A percentile compares a stretch with the other conserved stretches of the same genome.
Evolutionary conservation across 2,329 filamentous ascomycete species (phyloP).

Genomic region (Pseudogymnoascus sp.): DNA sequence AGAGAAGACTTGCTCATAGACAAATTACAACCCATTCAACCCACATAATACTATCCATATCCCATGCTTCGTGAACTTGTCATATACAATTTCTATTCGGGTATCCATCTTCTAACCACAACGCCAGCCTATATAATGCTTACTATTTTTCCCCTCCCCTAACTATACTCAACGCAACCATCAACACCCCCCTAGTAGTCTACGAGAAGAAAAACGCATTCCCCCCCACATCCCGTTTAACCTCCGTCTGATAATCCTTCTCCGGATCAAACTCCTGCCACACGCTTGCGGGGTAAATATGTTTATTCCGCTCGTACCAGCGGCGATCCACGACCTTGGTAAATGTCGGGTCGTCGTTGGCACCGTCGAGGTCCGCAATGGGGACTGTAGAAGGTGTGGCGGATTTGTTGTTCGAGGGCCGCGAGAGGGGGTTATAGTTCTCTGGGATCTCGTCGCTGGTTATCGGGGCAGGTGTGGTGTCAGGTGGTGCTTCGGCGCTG

Average conservation of each 20-base stretch:
- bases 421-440: conserved; percentile 32
- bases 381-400: conserved; percentile 5
- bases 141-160: not conserved
- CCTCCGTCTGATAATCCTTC: conserved; percentile 69
- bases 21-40: not conserved
- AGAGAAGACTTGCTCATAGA: not conserved
- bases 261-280: conserved; percentile 94
- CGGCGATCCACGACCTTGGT: conserved; percentile 94
- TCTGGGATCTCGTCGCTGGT: conserved; percentile 16
- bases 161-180: not conserved
- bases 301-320: conserved; percentile 97
- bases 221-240: conserved; percentile 75
- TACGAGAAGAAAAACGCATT: conserved; percentile 85
- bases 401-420: conserved; percentile 27
- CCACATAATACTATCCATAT: not conserved
- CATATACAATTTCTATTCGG: not conserved
- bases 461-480: conserved; percentile 6
- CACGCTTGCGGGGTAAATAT: conserved; percentile 91
- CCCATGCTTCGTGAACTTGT: not conserved
- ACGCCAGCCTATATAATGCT: not conserved
- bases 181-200: not conserved
- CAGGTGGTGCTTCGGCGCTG: conserved; percentile 38
- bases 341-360: conserved; percentile 63
- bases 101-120: not conserved
- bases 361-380: conserved; percentile 61